Evolutionary conservation across 2,329 filamentous ascomycete genomes (phyloP), one percentile per base, ranked within the genome.

Genomic region (Ascochyta pisi): DNA sequence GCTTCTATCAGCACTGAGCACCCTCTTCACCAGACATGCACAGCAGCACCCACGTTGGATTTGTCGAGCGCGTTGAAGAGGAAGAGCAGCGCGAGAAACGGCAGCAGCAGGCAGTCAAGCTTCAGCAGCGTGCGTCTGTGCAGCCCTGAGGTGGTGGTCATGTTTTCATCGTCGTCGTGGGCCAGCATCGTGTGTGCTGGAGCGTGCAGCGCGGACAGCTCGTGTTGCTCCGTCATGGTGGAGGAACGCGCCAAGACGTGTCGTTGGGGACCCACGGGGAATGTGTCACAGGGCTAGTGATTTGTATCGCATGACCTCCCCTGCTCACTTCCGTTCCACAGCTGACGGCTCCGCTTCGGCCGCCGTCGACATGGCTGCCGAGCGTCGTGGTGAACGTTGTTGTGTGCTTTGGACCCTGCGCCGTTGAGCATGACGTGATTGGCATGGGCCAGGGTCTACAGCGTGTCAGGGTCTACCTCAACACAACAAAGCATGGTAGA

Each of bases 31-130:
- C 12, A 4, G 1, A 31, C 12, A 31, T 8, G 6, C 19, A 9
- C 7, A 10, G 23, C 22, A 7, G 26, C 16, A 15, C 27, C 29
- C 64, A 74, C 74, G 60, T 84, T 84, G 15, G 77, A 77, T 56
- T 82, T 81, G 69, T 84, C 82, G 16, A 84, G 71, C 43, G 78
- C 78, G 68, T 83, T 83, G 62, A 83, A 78, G 7, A 84, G 74
- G 63, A 83, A 84, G 33, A 84, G 67, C 16, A 82, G 60, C 4
- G 81, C 80, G 7, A 83, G 76, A 57, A 83, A 83, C 2, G 81
- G 82, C 13, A 84, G 69, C 6, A 84, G 72, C 24, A 82, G 68
- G 23, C 73, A 73, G 66, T 84, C 82, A 44, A 84, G 73, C 68
- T 83, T 83, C 48, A 77, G 70, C 27, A 81, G 65, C 15, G 78